Percentiles rank a stretch among this genome's conserved stretches.
Evolutionary conservation across 1,284 basidiomycete genomes (phyloP).

Genomic region (Xanthoconium separans): DNA sequence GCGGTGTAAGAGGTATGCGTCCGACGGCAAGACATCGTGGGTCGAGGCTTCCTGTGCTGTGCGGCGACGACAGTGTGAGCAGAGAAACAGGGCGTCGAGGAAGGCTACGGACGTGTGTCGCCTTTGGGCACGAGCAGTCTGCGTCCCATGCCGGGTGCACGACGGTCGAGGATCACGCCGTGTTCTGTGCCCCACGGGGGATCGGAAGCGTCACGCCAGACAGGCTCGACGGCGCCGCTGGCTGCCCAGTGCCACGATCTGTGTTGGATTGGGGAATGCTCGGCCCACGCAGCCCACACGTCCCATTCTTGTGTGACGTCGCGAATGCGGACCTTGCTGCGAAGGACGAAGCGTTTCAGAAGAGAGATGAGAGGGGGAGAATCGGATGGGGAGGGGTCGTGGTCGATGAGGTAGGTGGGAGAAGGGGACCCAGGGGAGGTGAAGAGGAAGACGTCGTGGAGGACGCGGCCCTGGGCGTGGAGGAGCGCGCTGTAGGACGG

Average conservation of each 20-base stretch:
- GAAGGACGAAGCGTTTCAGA: conserved; percentile 84
- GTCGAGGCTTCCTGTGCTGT: conserved; percentile 54
- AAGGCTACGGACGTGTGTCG: conserved; percentile 59
- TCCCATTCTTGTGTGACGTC: conserved; percentile 77
- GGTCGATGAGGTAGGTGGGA: conserved; percentile 73
- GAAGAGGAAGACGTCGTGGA: conserved; percentile 89
- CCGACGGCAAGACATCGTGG: conserved; percentile 50
- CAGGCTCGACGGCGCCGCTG: conserved; percentile 69
- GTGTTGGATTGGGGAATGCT: conserved; percentile 38
- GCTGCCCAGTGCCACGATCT: conserved; percentile 55
- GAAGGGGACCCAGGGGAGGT: conserved; percentile 50
- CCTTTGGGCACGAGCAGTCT: conserved; percentile 71
- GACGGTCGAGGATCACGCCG: conserved; percentile 59
- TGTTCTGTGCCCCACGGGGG: conserved; percentile 63
- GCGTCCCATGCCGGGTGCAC: conserved; percentile 77
- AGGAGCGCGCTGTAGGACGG: conserved; percentile 82
- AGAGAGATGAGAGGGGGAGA: conserved; percentile 60
- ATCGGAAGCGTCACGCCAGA: conserved; percentile 44
- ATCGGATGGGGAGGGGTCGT: conserved; percentile 58
- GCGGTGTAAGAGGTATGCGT: conserved; percentile 77
- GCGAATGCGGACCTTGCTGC: conserved; percentile 84
- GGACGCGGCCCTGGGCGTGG: conserved; percentile 87
- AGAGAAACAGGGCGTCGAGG: neutral
- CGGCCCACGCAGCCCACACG: conserved; percentile 81
- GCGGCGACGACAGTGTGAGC: conserved; percentile 11